Percentiles rank a stretch among this genome's conserved stretches.
Evolutionary conservation across 2,329 filamentous ascomycete genomes (phyloP).

Genomic region (Cryphonectria japonica): DNA sequence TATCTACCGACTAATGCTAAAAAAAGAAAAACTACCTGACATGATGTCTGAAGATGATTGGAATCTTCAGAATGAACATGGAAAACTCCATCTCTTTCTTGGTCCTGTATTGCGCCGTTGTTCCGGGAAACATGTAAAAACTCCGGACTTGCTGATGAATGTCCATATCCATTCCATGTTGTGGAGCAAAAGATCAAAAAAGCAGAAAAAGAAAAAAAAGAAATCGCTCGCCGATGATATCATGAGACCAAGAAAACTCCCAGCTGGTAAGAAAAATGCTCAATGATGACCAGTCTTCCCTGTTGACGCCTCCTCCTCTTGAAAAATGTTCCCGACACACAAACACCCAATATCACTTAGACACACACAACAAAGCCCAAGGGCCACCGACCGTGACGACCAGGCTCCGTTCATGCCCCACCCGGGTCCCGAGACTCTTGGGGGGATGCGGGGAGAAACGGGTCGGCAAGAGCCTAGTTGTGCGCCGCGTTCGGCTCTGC

Average conservation of each 20-base stretch:
- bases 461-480: background rate
- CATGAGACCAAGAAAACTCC: background rate
- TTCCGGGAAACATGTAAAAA: background rate
- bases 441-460: background rate
- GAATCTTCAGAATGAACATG: background rate
- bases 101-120: conserved; percentile 7
- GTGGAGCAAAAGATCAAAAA: background rate
- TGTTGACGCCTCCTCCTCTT: background rate
- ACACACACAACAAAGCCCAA: too few species aligned
- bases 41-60: background rate
- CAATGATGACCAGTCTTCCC: background rate
- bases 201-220: background rate
- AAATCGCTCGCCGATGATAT: background rate
- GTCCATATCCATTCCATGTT: background rate
- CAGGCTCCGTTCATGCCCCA: background rate
- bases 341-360: too few species aligned
- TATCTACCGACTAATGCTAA: conserved; percentile 21
- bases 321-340: background rate
- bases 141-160: background rate
- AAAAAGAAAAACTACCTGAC: background rate
- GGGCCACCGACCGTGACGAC: background rate
- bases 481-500: background rate
- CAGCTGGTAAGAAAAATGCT: background rate
- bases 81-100: background rate
- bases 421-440: conserved; percentile 5